These are phyloP conservation scores for Kwoniella sp. DNA, from an alignment of 768 basidiomycete species.

Conservation along the genomic window DNA sequence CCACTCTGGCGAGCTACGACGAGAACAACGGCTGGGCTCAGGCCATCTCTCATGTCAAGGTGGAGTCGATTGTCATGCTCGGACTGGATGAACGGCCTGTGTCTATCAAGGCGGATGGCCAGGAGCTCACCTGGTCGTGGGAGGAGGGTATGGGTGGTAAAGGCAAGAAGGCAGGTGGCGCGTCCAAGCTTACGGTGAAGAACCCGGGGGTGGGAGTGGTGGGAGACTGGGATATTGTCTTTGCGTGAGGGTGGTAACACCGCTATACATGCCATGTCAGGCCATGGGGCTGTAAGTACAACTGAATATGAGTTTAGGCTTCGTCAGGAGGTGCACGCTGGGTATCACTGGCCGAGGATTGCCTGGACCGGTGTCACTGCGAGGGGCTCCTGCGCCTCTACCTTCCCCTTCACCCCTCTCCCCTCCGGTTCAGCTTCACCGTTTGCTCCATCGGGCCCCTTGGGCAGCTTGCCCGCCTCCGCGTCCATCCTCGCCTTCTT, in stretches of 20 bases:
- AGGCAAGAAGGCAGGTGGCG: constrained; percentile 61
- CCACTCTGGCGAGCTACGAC: constrained; percentile 53
- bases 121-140: constrained; percentile 66
- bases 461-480: not conserved
- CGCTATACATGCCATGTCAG: too few species aligned
- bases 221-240: constrained; percentile 50
- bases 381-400: too few species aligned
- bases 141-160: constrained; percentile 58
- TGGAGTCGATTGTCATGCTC: constrained; percentile 76
- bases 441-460: too few species aligned
- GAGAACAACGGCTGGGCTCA: constrained; percentile 64
- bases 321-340: too few species aligned
- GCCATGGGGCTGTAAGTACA: too few species aligned
- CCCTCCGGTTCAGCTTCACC: too few species aligned
- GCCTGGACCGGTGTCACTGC: too few species aligned
- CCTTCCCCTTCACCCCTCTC: too few species aligned
- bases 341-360: too few species aligned
- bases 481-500: constrained; percentile 5
- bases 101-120: constrained; percentile 56
- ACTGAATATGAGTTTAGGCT: too few species aligned
- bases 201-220: constrained; percentile 49
- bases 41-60: constrained; percentile 63
- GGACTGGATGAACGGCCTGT: constrained; percentile 65
- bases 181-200: constrained; percentile 65
- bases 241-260: too few species aligned